These are phyloP conservation scores for Boletus patriciae DNA, from an alignment of 768 basidiomycete genomes.

Conservation along the genomic window DNA sequence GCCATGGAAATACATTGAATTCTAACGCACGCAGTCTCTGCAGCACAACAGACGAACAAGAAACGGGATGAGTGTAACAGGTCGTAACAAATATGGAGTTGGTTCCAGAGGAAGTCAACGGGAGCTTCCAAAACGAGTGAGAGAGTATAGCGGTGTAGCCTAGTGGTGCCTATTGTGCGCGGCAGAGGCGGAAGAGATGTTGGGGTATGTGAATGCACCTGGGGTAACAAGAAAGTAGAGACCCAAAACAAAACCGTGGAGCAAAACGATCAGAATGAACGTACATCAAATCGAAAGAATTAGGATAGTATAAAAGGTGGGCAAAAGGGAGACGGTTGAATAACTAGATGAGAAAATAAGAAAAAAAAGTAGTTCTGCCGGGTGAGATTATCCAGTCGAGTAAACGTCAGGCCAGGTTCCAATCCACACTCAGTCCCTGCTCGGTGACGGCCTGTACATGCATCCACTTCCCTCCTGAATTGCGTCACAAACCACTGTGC, in stretches of 20 bases:
- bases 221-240: conserved; percentile 23
- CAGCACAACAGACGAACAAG: conserved; percentile 14
- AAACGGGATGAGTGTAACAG: conserved; percentile 14
- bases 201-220: conserved; percentile 25
- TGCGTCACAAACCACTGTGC: conserved; percentile 3
- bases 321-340: conserved; percentile 21
- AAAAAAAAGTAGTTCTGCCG: conserved; percentile 22
- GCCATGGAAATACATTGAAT: conserved; percentile 22
- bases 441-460: conserved; percentile 6
- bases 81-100: conserved; percentile 19
- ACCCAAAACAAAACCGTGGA: conserved; percentile 14
- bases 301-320: conserved; percentile 26
- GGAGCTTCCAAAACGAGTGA: conserved; percentile 24
- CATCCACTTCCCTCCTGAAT: conserved; percentile 7
- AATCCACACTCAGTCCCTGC: conserved; percentile 18
- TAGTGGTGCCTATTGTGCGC: conserved; percentile 20
- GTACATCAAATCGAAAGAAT: conserved; percentile 25
- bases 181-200: conserved; percentile 15
- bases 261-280: conserved; percentile 21
- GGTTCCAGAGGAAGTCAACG: conserved; percentile 14
- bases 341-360: conserved; percentile 35
- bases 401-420: conserved; percentile 15
- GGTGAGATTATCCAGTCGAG: conserved; percentile 22
- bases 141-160: conserved; percentile 28
- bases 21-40: conserved; percentile 12